Conservation (phyloP, 2,329 filamentous ascomycete genomes). For the Xylariales sp. region DNA sequence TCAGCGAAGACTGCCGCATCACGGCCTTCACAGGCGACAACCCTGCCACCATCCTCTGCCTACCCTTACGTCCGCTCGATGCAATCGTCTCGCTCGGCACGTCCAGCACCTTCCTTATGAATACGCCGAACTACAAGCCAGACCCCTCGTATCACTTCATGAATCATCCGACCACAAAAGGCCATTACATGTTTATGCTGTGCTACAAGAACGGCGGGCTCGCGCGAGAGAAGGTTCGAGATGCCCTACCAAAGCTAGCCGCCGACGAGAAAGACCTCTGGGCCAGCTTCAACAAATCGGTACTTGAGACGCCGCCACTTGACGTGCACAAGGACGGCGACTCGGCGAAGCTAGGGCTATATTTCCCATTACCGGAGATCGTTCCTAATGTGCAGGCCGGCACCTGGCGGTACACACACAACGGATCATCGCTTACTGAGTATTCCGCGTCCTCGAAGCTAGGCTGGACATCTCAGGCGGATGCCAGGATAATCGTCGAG, state of each 20-base stretch:
- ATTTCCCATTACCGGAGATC: slow-evolving; percentile 94
- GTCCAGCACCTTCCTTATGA: slow-evolving; percentile 97
- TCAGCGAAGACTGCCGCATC: slow-evolving; percentile 78
- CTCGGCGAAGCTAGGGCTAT: slow-evolving; percentile 87
- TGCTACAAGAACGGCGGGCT: slow-evolving; percentile 99
- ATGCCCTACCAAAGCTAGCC: slow-evolving; percentile 73
- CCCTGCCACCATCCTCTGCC: slow-evolving; percentile 90
- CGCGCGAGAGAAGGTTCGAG: slow-evolving; percentile 88
- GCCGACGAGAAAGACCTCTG: slow-evolving; percentile 63
- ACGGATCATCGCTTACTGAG: slow-evolving; percentile 62
- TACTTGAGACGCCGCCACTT: slow-evolving; percentile 75
- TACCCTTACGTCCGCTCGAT: slow-evolving; percentile 87
- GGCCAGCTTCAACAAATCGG: slow-evolving; percentile 81
- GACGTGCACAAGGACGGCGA: slow-evolving; percentile 66
- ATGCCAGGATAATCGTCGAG: slow-evolving; percentile 89
- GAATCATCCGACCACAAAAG: slow-evolving; percentile 91
- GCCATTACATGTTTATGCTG: slow-evolving; percentile 99
- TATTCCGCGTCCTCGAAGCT: slow-evolving; percentile 43
- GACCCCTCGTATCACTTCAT: slow-evolving; percentile 96
- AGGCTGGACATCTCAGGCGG: slow-evolving; percentile 71
- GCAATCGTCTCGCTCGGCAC: slow-evolving; percentile 96
- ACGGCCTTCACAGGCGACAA: slow-evolving; percentile 96
- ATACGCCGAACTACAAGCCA: slow-evolving; percentile 89
- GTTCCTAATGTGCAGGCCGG: slow-evolving; percentile 90
- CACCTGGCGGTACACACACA: slow-evolving; percentile 82